Conservation (phyloP, 2,329 filamentous ascomycete genomes). For the Colletotrichum navitas region DNA sequence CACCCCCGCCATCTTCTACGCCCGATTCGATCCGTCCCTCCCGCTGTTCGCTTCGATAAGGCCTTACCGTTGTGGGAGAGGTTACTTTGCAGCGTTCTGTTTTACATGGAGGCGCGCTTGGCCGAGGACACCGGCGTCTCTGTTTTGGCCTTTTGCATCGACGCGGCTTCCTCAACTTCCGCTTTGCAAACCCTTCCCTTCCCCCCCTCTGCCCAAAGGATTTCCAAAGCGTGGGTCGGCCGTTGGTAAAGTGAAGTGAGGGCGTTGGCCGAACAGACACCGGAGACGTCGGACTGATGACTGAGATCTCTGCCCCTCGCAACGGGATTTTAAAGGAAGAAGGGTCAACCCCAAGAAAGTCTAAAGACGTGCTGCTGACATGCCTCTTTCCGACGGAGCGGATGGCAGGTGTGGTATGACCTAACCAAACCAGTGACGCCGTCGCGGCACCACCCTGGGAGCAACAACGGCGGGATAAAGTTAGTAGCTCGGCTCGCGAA, state of each 20-base stretch:
- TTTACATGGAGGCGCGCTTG: no score
- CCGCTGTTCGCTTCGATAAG: neutral
- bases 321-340: neutral
- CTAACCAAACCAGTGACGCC: neutral
- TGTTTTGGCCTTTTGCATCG: neutral
- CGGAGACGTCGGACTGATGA: neutral
- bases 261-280: neutral
- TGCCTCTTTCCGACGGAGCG: slow-evolving; percentile 13
- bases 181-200: neutral
- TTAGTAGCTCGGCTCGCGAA: neutral
- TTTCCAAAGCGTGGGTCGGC: neutral
- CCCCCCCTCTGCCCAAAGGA: no score
- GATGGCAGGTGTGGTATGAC: neutral
- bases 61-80: neutral
- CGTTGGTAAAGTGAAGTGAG: neutral
- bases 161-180: neutral
- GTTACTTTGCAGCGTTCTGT: no score
- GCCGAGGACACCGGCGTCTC: neutral
- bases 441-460: neutral
- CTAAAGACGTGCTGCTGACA: slow-evolving; percentile 4
- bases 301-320: neutral
- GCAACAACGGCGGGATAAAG: neutral
- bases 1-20: neutral
- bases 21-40: slow-evolving; percentile 4
- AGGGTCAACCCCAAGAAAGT: neutral